Conservation (phyloP, 306 rosid species). For the Ochetophila trinervis region DNA sequence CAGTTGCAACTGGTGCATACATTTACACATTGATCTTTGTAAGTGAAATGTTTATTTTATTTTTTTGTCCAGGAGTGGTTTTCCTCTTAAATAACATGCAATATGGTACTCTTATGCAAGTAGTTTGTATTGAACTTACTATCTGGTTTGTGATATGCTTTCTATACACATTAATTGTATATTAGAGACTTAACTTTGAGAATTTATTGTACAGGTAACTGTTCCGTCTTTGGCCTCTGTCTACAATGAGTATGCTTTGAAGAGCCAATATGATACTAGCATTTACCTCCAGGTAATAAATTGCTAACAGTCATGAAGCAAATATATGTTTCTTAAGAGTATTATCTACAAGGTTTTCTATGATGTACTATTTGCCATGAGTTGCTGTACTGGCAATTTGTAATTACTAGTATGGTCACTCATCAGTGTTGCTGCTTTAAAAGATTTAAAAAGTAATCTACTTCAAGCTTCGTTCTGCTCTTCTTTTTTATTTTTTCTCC, state of each 20-base stretch:
- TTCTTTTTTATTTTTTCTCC: too few relatives aligned
- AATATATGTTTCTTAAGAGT: not conserved
- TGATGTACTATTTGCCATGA: not conserved
- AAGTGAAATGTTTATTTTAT: slow-evolving; percentile 33
- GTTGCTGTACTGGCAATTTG: not conserved
- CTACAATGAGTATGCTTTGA: slow-evolving; percentile 90
- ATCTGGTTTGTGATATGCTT: slow-evolving; percentile 1
- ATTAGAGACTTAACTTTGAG: slow-evolving; percentile 20
- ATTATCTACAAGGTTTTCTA: not conserved
- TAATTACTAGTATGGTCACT: not conserved
- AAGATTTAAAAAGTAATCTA: too few relatives aligned
- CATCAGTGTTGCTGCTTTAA: too few relatives aligned
- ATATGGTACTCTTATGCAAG: not conserved
- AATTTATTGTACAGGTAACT: slow-evolving; percentile 62
- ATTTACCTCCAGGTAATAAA: slow-evolving; percentile 82
- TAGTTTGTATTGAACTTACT: slow-evolving; percentile 5
- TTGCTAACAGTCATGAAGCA: not conserved
- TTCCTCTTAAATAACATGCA: not conserved
- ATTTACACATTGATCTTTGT: slow-evolving; percentile 70
- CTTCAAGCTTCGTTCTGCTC: too few relatives aligned
- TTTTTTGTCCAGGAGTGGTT: not conserved
- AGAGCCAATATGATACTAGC: slow-evolving; percentile 96
- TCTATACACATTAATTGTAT: slow-evolving; percentile 12
- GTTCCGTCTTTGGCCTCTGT: slow-evolving; percentile 97
- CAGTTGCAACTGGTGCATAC: slow-evolving; percentile 75